Percentiles rank a stretch among this genome's conserved stretches.
phyloP scores from a whole-genome alignment of 108 stramenopile genomes.

The Licmophora abbreviata region DNA sequence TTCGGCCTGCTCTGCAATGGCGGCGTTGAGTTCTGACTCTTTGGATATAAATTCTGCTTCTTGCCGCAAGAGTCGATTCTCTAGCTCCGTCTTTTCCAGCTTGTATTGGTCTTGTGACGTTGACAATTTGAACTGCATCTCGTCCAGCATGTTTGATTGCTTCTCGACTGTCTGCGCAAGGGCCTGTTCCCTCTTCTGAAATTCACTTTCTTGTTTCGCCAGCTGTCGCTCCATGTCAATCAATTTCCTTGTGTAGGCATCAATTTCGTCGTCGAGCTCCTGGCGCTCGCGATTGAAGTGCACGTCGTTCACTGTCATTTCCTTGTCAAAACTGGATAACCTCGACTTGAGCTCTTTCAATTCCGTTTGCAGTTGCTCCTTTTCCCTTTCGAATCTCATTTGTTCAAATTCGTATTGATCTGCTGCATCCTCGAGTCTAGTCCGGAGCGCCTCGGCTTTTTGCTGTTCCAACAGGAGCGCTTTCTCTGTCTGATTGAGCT shows the following conservation, averaged over 20 bases:
- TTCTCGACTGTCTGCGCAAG: conserved; percentile 10
- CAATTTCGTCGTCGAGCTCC: conserved; percentile 8
- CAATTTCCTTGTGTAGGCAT: conserved; percentile 5
- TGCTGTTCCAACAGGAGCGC: conserved; percentile 14
- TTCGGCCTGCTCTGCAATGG: too few species aligned
- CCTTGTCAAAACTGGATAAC: too few species aligned
- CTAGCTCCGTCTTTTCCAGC: too few species aligned
- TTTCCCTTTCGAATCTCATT: conserved; percentile 42
- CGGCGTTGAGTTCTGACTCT: too few species aligned
- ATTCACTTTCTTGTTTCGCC: conserved; percentile 4
- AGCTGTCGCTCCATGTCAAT: conserved; percentile 3
- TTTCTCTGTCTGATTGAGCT: conserved; percentile 13
- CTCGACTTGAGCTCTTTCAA: too few species aligned
- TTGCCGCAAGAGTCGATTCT: too few species aligned
- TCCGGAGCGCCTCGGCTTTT: conserved; percentile 18
- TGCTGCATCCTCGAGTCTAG: conserved; percentile 21
- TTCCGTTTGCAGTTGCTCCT: conserved; percentile 13
- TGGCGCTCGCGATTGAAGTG: too few species aligned
- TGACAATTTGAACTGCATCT: too few species aligned
- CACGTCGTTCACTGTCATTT: too few species aligned
- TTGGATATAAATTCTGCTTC: too few species aligned
- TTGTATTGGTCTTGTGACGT: too few species aligned
- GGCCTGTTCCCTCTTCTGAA: conserved; percentile 1
- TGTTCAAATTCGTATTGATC: conserved; percentile 49
- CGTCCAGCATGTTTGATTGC: too few species aligned